Evolutionary conservation across 1,139 yeast species (phyloP), one percentile per base, ranked within the genome.

Genomic region (Meyerozyma elateridarum): DNA sequence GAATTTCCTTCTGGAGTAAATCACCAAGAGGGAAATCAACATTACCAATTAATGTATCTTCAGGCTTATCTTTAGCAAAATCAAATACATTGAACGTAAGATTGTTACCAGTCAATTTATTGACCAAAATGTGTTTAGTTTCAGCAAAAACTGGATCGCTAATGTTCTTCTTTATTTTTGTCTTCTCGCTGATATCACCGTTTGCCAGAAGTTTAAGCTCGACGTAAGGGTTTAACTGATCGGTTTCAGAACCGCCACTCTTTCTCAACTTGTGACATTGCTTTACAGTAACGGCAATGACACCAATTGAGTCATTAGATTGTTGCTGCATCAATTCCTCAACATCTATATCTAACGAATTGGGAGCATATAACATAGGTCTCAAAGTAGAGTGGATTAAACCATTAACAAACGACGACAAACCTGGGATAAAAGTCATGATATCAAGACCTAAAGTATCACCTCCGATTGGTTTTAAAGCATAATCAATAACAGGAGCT

Each of bases 381-480:
- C 84, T 79, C 51, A 78, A 77, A 44, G 64, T 79, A 25, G 84
- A 61, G 54, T 82, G 83, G 49, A 83, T 76, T 52, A 80, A 68
- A 28, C 74, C 69, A 41, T 79, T 81, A 34, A 84, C 88, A 49
- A 82, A 77, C n/a, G 77, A 64, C 21, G 85, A 71, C 49, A 84
- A 73, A 39, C 91, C 91, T 4, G 94, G 94, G 42, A 84, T 72
- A 44, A 82, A 70, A 1, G 89, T 78, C 93, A 84, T 84, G 41
- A 84, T 74, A 61, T 84, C 94, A 34, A 84, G 53, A 41, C 94
- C 94, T 39, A 83, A 69, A 12, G 88, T 79, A 51, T 83, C 89
- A 59, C 93, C 93, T 54, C 91, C 91, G 35, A 83, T 82, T n/a
- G 94, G 94, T 51, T 83, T 83, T 60, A 84, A 72, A 14, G 79